phyloP scores from a whole-genome alignment of 2,329 filamentous ascomycete species.

The Penicillium sp. region DNA sequence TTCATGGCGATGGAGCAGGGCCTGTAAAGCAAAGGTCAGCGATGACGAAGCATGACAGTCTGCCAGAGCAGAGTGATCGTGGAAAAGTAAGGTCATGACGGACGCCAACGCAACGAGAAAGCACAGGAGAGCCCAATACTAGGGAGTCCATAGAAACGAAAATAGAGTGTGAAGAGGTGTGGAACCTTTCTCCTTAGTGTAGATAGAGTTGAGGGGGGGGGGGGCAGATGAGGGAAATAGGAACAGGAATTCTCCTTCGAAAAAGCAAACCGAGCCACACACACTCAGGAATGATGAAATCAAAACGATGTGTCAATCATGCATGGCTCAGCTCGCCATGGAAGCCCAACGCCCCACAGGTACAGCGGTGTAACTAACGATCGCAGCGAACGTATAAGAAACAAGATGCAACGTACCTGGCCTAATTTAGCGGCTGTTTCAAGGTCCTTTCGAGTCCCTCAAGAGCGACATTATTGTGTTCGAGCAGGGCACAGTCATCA shows the following conservation, averaged over 20 bases:
- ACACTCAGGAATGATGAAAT: slow-evolving; percentile 16
- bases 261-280: slow-evolving; percentile 9
- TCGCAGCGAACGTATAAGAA: slow-evolving; percentile 4
- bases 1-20: slow-evolving; percentile 87
- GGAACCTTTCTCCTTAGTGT: not conserved
- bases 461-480: slow-evolving; percentile 75
- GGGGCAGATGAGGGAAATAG: not conserved
- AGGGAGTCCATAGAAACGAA: slow-evolving; percentile 23
- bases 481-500: slow-evolving; percentile 74
- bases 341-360: not conserved
- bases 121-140: slow-evolving; percentile 25
- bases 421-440: slow-evolving; percentile 83
- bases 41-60: slow-evolving; percentile 41
- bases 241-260: not conserved
- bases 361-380: not conserved
- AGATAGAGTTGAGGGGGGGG: not conserved
- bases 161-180: not conserved
- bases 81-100: slow-evolving; percentile 28
- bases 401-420: slow-evolving; percentile 68
- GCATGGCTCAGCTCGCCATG: slow-evolving; percentile 17
- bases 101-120: slow-evolving; percentile 32
- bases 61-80: slow-evolving; percentile 23
- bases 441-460: slow-evolving; percentile 85
- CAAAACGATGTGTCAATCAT: slow-evolving; percentile 21
- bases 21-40: slow-evolving; percentile 78